phyloP scores from a whole-genome alignment of 1,284 basidiomycete species.

The Cerioporus squamosus region DNA sequence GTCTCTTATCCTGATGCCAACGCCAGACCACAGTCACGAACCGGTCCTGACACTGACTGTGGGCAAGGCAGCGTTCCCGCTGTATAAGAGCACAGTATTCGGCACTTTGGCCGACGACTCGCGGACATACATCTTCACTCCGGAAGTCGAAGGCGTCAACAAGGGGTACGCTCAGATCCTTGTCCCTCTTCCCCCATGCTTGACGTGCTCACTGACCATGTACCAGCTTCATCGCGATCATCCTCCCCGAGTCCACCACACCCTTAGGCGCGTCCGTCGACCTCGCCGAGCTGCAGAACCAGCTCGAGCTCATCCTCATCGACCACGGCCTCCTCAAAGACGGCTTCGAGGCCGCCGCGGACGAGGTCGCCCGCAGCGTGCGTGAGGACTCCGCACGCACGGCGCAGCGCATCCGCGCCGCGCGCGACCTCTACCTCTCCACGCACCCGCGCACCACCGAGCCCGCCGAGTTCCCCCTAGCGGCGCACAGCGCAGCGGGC shows the following conservation, averaged over 20 bases:
- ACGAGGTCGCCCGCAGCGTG: slow-evolving; percentile 31
- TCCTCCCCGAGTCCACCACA: slow-evolving; percentile 18
- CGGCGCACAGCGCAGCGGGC: slow-evolving; percentile 14
- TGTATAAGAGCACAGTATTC: slow-evolving; percentile 26
- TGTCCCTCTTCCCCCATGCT: not conserved
- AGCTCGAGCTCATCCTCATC: slow-evolving; percentile 28
- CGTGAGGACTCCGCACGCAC: slow-evolving; percentile 24
- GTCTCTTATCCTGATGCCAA: slow-evolving; percentile 3
- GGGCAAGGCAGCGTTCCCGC: slow-evolving; percentile 25
- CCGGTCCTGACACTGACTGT: slow-evolving; percentile 23
- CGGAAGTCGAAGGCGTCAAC: slow-evolving; percentile 15
- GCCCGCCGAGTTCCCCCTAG: slow-evolving; percentile 20
- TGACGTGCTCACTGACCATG: not conserved
- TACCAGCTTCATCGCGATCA: slow-evolving; percentile 27
- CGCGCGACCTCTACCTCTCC: slow-evolving; percentile 17
- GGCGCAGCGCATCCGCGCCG: slow-evolving; percentile 22
- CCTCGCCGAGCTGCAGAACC: slow-evolving; percentile 23
- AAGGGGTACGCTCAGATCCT: slow-evolving; percentile 4
- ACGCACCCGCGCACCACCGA: slow-evolving; percentile 23
- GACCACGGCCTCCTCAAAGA: slow-evolving; percentile 34
- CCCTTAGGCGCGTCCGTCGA: not conserved
- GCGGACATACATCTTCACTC: slow-evolving; percentile 28
- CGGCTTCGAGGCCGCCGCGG: slow-evolving; percentile 32
- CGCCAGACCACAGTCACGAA: not conserved
- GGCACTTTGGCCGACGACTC: slow-evolving; percentile 28